Base-by-base conservation (phyloP, 306 rosid species). In the Corylus heterophylla region DNA sequence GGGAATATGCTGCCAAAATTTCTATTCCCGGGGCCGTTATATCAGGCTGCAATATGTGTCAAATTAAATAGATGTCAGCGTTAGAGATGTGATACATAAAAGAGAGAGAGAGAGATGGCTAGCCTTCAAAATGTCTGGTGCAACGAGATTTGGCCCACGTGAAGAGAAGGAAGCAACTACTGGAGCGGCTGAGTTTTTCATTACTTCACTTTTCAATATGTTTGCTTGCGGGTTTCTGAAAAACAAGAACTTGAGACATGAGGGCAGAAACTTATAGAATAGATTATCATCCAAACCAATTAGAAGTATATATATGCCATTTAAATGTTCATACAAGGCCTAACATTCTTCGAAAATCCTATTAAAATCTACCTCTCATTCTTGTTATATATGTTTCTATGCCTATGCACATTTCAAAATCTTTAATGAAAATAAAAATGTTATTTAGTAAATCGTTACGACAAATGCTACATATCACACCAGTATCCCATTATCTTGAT, bases 1-100 rank as follows among this genome's bases (percentile, higher is more conserved):
- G 89, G 6, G 89, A 77, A 64, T n/a, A 83, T 17, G 89, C 70
- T 52, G 87, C 87, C 67, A 83, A 58, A 22, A 86, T 83, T 2
- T 80, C 20, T 0, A 80, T 63, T 37, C 85, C 83, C 0, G 83
- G 89, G 10, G 85, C 87, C 61, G 73, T 63, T 49, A 83, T 71
- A 51, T 86, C 87, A 13, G 85, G 89, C 49, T 37, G 71, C n/a
- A 68, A 39, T 78, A 42, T 31, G 63, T 16, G 14, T 37, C 50
- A 20, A 52, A 22, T 37, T 37, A 20, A 52, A 13, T 56, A 7
- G 8, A 22, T 35, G 7, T 47, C 12, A 7, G 58, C 42, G 39
- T 14, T 54, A 10, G 74, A 52, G 48, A 8, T 49, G 20, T 22
- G 2, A 0, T 12, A 22, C 37, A 58, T 9, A 27, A 3, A 13